Evolutionary conservation across 345 rosid genomes (phyloP).

Genomic region (Triadica sebifera): DNA sequence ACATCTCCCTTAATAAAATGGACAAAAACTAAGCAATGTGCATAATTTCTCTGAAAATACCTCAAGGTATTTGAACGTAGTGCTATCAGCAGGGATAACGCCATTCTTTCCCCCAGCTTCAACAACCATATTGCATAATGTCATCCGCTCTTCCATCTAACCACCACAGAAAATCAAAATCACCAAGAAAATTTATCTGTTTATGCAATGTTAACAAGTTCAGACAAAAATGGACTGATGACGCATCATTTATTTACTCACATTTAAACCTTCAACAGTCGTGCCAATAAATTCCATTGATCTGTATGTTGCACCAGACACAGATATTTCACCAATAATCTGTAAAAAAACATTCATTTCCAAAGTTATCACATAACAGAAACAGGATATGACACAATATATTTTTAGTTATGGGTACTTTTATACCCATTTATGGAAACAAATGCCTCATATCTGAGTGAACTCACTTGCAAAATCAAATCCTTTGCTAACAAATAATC

Average conservation of each 20-base stretch:
- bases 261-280: conserved; percentile 78
- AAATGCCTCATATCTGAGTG: conserved; percentile 7
- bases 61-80: conserved; percentile 88
- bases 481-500: conserved; percentile 86
- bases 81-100: conserved; percentile 85
- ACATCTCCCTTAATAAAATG: conserved; percentile 3
- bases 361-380: background rate
- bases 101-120: conserved; percentile 99
- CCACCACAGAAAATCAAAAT: conserved; percentile 16
- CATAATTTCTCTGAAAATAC: conserved; percentile 27
- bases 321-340: conserved; percentile 98
- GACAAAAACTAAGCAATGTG: background rate
- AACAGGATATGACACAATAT: background rate
- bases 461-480: conserved; percentile 91
- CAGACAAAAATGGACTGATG: background rate
- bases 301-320: conserved; percentile 95
- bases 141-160: conserved; percentile 99
- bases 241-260: conserved; percentile 35
- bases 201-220: background rate
- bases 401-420: background rate
- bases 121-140: conserved; percentile 93
- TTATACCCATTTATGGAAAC: background rate
- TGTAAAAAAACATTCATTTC: conserved; percentile 23
- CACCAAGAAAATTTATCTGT: conserved; percentile 1
- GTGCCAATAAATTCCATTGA: conserved; percentile 95